Percentiles rank a stretch among this genome's conserved stretches.
Conservation (phyloP, 169 alveolate genomes). For the Perkinsus marinus region DNA sequence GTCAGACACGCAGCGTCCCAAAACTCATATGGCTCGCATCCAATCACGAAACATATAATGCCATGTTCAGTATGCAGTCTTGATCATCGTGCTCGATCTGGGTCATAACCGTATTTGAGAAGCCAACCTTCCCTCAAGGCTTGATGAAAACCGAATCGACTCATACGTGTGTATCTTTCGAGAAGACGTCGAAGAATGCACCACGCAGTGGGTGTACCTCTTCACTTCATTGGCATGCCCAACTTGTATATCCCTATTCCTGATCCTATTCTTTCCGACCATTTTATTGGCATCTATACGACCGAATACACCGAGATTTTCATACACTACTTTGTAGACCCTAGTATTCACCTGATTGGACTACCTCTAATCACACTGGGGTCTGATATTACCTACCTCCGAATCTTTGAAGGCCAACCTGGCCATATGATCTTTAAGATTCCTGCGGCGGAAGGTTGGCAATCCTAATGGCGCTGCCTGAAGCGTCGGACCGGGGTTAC, state of each 20-base stretch:
- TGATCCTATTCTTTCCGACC: conserved; percentile 50
- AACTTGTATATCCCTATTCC: conserved; percentile 51
- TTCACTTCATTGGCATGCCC: conserved; percentile 34
- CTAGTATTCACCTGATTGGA: conserved; percentile 43
- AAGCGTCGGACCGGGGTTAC: conserved; percentile 57
- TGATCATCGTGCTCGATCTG: not conserved
- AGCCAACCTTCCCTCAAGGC: conserved; percentile 64
- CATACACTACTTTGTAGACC: conserved; percentile 47
- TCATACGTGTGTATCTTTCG: conserved; percentile 52
- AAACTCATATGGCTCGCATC: too few relatives aligned
- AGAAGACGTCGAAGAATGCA: too few relatives aligned
- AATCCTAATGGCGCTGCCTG: conserved; percentile 54
- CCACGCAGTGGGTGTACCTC: conserved; percentile 13
- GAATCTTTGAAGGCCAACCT: conserved; percentile 55
- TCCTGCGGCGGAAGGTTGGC: conserved; percentile 51
- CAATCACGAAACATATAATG: not conserved
- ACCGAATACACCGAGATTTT: conserved; percentile 50
- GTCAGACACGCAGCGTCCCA: too few relatives aligned
- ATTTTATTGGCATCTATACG: conserved; percentile 49
- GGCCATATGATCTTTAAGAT: conserved; percentile 43
- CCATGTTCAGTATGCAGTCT: not conserved
- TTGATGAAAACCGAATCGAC: conserved; percentile 55
- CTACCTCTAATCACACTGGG: not conserved
- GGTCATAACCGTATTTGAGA: conserved; percentile 36
- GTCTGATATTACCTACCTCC: conserved; percentile 9